Evolutionary conservation across 352 stramenopile genomes (phyloP).

Genomic region (Phytophthora podocarpi): DNA sequence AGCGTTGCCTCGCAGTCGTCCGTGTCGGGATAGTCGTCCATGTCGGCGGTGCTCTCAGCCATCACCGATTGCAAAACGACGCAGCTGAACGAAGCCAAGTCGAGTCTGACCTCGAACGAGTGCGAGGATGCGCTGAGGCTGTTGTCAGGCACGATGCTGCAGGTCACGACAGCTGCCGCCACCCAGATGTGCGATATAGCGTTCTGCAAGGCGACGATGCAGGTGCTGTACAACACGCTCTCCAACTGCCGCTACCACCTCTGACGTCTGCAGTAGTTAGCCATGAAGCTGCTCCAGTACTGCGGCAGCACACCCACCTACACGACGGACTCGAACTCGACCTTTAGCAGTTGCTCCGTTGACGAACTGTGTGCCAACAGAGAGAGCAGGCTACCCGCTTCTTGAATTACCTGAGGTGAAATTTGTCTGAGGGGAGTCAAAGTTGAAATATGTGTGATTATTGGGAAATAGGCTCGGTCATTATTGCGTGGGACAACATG

Average conservation of each 20-base stretch:
- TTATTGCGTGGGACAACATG: no score
- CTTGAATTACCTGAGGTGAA: no score
- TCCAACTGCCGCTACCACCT: constrained; percentile 65
- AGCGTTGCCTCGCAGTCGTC: constrained; percentile 18
- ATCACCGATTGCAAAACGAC: constrained; percentile 51
- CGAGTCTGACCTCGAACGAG: constrained; percentile 50
- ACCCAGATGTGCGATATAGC: constrained; percentile 47
- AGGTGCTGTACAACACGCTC: constrained; percentile 61
- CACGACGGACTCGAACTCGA: constrained; percentile 17
- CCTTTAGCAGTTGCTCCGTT: constrained; percentile 17
- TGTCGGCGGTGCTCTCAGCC: constrained; percentile 39
- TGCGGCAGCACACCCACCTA: constrained; percentile 54
- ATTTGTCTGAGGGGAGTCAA: no score
- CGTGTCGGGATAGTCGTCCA: constrained; percentile 18
- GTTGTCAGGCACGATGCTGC: constrained; percentile 42
- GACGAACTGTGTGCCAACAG: no score
- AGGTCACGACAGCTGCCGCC: constrained; percentile 43
- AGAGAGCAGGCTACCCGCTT: no score
- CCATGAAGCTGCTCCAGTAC: constrained; percentile 47
- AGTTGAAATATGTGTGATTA: no score
- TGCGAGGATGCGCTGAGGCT: constrained; percentile 48
- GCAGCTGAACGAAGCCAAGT: constrained; percentile 44
- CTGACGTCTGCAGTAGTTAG: constrained; percentile 50
- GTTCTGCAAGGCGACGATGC: constrained; percentile 56
- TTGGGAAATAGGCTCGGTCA: no score